Conservation (phyloP, 2,329 filamentous ascomycete genomes). For the Ophiocordyceps sinensis region DNA sequence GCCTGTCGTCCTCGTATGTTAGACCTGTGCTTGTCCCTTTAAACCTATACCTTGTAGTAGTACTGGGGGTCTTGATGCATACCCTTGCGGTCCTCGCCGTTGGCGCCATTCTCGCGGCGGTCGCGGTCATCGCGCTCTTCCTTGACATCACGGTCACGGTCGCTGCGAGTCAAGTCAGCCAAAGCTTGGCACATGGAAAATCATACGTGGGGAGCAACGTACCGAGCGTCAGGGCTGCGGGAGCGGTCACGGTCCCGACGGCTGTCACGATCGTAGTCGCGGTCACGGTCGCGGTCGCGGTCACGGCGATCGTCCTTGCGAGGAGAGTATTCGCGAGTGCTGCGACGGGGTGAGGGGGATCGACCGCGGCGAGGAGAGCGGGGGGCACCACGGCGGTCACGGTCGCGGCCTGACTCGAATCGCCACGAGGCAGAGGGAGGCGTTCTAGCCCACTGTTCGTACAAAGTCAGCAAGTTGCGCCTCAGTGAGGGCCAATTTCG, state of each 20-base stretch:
- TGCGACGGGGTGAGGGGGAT: conserved; percentile 64
- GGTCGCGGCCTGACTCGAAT: conserved; percentile 82
- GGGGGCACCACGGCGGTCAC: conserved; percentile 40
- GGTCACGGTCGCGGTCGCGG: conserved; percentile 37
- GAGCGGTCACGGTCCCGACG: conserved; percentile 65
- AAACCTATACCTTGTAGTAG: neutral
- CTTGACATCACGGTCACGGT: conserved; percentile 41
- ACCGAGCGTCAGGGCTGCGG: conserved; percentile 53
- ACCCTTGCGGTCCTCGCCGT: conserved; percentile 89
- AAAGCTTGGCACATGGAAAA: neutral
- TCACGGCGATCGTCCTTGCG: conserved; percentile 79
- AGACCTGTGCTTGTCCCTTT: neutral
- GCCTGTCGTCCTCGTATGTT: neutral
- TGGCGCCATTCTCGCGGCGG: conserved; percentile 61
- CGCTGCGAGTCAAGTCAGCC: conserved; percentile 12
- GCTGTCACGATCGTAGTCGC: conserved; percentile 52
- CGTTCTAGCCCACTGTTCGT: conserved; percentile 83
- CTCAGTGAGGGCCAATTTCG: neutral
- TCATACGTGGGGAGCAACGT: conserved; percentile 5
- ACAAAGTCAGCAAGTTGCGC: neutral
- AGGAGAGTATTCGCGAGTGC: conserved; percentile 68
- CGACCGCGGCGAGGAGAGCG: conserved; percentile 53
- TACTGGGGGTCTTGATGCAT: conserved; percentile 9
- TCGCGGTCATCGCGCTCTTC: conserved; percentile 60
- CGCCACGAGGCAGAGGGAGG: conserved; percentile 97